A percentile compares a stretch with the other conserved stretches of the same genome.
phyloP scores from a whole-genome alignment of 257 asterid genomes.

The Cinchona pubescens region DNA sequence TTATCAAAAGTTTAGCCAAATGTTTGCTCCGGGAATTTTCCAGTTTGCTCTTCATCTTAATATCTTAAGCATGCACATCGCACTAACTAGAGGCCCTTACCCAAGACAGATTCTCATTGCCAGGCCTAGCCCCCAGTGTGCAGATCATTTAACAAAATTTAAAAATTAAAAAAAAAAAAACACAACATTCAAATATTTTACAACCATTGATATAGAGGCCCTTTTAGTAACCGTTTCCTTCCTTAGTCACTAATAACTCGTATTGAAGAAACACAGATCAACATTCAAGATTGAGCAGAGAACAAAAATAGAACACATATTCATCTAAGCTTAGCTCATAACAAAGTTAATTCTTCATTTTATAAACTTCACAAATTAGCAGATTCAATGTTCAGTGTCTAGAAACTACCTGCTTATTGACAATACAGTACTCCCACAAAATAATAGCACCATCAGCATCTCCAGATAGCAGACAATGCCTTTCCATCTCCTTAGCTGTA shows the following conservation, averaged over 20 bases:
- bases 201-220: not conserved
- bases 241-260: not conserved
- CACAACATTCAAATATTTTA: too few species aligned
- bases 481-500: constrained; percentile 58
- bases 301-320: not conserved
- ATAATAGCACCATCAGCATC: constrained; percentile 82
- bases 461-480: constrained; percentile 77
- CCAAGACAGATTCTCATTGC: not conserved
- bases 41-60: not conserved
- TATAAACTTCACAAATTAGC: not conserved
- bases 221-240: not conserved
- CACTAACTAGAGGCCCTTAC: too few species aligned
- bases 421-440: constrained; percentile 72
- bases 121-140: not conserved
- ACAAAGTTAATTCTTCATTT: not conserved
- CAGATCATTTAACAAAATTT: not conserved
- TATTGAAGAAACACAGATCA: not conserved
- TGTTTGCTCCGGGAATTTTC: not conserved
- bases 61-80: not conserved
- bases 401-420: constrained; percentile 59
- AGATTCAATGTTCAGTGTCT: not conserved
- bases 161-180: not conserved
- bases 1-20: constrained; percentile 1
- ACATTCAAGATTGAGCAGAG: not conserved
- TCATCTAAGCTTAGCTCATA: not conserved